Conservation (phyloP, 1,139 yeast genomes). For the Zygoascus meyerae region DNA sequence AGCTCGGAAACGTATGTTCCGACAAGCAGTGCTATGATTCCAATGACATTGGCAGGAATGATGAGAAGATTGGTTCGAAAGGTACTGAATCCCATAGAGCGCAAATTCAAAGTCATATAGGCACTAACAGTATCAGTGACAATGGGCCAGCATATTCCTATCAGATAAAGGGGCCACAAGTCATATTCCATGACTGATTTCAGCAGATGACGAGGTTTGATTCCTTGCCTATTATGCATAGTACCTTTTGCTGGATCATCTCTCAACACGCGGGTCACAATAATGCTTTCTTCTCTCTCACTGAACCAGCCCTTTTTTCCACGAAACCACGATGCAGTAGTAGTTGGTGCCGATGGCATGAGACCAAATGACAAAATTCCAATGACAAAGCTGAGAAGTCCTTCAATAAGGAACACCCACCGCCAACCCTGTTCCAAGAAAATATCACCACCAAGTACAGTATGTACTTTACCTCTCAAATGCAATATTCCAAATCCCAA, state of each 20-base stretch:
- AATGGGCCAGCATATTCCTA: slow-evolving; percentile 45
- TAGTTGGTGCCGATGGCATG: slow-evolving; percentile 13
- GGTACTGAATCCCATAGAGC: slow-evolving; percentile 50
- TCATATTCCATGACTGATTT: slow-evolving; percentile 47
- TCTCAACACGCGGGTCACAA: slow-evolving; percentile 53
- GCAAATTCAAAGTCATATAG: slow-evolving; percentile 51
- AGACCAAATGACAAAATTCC: slow-evolving; percentile 31
- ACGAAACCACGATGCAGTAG: slow-evolving; percentile 34
- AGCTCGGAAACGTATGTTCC: slow-evolving; percentile 42
- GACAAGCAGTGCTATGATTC: slow-evolving; percentile 37
- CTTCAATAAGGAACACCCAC: slow-evolving; percentile 44
- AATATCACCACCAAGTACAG: slow-evolving; percentile 15
- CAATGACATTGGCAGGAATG: slow-evolving; percentile 45
- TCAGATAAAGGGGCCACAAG: slow-evolving; percentile 50
- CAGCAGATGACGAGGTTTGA: slow-evolving; percentile 39
- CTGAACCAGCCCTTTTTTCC: slow-evolving; percentile 54
- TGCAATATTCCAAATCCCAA: slow-evolving; percentile 42
- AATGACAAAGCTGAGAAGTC: slow-evolving; percentile 44
- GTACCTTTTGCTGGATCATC: slow-evolving; percentile 68
- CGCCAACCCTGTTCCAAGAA: slow-evolving; percentile 39
- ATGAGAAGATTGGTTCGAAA: slow-evolving; percentile 49
- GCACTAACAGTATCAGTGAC: slow-evolving; percentile 37
- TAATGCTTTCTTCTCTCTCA: slow-evolving; percentile 51
- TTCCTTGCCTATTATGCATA: slow-evolving; percentile 59
- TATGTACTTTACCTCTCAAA: slow-evolving; percentile 16